Evolutionary conservation across 352 stramenopile genomes (phyloP).

Genomic region (Phytophthora uliginosa): DNA sequence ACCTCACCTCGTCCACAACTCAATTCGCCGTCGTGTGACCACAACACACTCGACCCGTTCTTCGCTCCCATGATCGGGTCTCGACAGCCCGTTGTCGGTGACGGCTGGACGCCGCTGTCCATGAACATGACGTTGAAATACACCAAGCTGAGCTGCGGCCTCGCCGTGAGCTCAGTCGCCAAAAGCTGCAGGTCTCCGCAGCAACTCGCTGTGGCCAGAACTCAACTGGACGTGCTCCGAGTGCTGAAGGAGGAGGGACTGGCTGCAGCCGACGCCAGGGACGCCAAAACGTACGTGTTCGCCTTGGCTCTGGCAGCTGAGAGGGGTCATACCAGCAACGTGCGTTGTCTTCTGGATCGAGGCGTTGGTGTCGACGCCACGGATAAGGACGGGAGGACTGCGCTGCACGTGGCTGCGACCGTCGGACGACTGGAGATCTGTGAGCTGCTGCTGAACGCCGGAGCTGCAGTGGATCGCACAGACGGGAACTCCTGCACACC

Average conservation of each 20-base stretch:
- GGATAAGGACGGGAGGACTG: slow-evolving; percentile 16
- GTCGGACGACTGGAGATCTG: slow-evolving; percentile 24
- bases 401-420: slow-evolving; percentile 22
- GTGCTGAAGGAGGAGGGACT: slow-evolving; percentile 40
- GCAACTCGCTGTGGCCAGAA: slow-evolving; percentile 26
- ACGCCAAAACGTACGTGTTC: slow-evolving; percentile 26
- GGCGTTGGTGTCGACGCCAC: slow-evolving; percentile 24
- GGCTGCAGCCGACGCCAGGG: slow-evolving; percentile 11
- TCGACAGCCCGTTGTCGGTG: slow-evolving; percentile 9
- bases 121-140: slow-evolving; percentile 29
- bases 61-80: not conserved
- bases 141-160: slow-evolving; percentile 27
- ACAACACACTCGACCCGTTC: not conserved
- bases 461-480: slow-evolving; percentile 22
- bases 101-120: slow-evolving; percentile 38
- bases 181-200: slow-evolving; percentile 5
- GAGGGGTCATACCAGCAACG: slow-evolving; percentile 30
- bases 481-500: slow-evolving; percentile 22
- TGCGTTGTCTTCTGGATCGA: slow-evolving; percentile 35
- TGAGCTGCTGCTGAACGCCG: slow-evolving; percentile 29
- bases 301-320: slow-evolving; percentile 24
- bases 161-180: not conserved
- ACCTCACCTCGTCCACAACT: slow-evolving; percentile 9
- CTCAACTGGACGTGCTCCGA: slow-evolving; percentile 32
- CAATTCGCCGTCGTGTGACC: slow-evolving; percentile 10